Base-by-base conservation (phyloP, 257 asterid species). In the Paraleonurus japonicus region DNA sequence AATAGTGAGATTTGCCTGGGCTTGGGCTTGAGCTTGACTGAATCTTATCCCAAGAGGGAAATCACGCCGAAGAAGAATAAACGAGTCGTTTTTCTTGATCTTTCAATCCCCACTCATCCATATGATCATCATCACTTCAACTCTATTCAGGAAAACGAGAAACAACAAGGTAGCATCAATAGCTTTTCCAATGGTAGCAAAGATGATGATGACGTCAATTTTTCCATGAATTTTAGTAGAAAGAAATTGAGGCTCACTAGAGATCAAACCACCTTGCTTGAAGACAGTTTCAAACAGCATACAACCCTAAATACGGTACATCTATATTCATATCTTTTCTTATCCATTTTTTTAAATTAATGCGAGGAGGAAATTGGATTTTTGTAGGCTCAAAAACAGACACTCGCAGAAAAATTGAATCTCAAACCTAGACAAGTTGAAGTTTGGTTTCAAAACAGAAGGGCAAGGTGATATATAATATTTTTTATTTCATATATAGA, bases 381-480 rank as follows among this genome's bases (percentile, higher is more conserved):
- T 0, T 47, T 68, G 59, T 82, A 89, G 96, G 77, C 78, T 37
- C 84, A 83, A 37, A 89, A 85, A 70, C 84, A 78, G 6, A 33
- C 70, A 37, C 87, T 89, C 48, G 90, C 96, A 24, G 83, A 76
- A 24, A 84, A 78, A 51, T 68, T 89, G 82, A 84, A 81, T 60
- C 89, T 89, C 57, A 84, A 80, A 61, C 90, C 92, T 22, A 66
- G 96, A 61, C 96, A 89, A 78, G 91, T 89, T 0, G 94, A 89
- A 78, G 94, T 89, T 79, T 89, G 96, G 96, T 89, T 89, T 79
- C 94, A 89, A 39, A 89, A 89, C 75, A 69, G 94, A 74, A 83
- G 96, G 82, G 96, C 96, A 17, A 87, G 92, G 94, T 87, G 32
- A 63, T 5, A 23, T 0, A 1, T 3, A 10, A 4, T 23, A 11